Evolutionary conservation across 805 yeast species (phyloP), one percentile per base, ranked within the genome.

Genomic region (Barnettozyma vustinii): DNA sequence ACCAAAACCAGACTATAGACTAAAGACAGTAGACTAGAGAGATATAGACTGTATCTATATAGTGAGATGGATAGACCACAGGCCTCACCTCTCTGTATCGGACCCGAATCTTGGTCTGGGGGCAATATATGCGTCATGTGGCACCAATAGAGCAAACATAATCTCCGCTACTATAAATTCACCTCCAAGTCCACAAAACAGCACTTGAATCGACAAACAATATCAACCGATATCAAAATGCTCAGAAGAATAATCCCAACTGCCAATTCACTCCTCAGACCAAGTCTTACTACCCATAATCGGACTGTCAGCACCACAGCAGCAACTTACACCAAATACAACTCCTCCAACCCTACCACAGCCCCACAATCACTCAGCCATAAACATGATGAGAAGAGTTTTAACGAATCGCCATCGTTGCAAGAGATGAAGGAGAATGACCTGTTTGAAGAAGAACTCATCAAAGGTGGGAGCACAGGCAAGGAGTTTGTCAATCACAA

Each of bases 401-500:
- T 45, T 18, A 45, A 45, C 32, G 44, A 40, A 33, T 36, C 49
- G 3, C 49, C 49, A 7, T 12, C 45, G 8, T 20, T 19, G 15
- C 41, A 46, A 27, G 42, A 46, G 33, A 26, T 46, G 13, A 32
- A 25, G 20, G 35, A 18, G 21, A 45, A 41, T 42, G 36, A 39
- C 13, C 36, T 27, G 20, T 20, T 37, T 35, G 36, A 19, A 12
- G 37, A 48, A 21, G 37, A 30, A 8, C 20, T 37, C 5, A 27
- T 27, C 9, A 39, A 39, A 9, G 41, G 41, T 19, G 27, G 27
- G 27, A 39, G 40, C 13, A 19, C 18, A 8, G 33, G 30, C 12
- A 37, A 27, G 10, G 44, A 41, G 36, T 41, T 41, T 27, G 49
- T 46, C 19, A 33, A 46, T 20, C 37, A 33, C 7, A 30, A 53